Percentiles rank a stretch among this genome's conserved stretches.
Evolutionary conservation across 2,329 filamentous ascomycete species (phyloP).

Genomic region (Cryoendolithus antarcticus): DNA sequence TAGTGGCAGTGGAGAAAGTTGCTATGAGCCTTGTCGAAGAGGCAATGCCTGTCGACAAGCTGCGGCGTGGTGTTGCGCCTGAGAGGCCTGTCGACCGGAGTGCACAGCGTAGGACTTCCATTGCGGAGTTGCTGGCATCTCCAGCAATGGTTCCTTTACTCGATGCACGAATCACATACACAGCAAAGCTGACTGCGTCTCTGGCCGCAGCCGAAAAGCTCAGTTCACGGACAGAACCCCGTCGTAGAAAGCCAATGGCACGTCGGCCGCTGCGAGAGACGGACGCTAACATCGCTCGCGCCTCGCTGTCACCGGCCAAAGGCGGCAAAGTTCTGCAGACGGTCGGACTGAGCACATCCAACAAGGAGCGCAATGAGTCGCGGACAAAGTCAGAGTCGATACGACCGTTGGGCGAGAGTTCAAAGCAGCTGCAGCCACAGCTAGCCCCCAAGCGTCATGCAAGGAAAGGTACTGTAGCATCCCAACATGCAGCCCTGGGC

Average conservation of each 20-base stretch:
- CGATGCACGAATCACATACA: not conserved
- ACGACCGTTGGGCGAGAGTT: no score
- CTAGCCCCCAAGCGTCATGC: not conserved
- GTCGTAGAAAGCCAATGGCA: not conserved
- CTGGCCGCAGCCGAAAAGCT: not conserved
- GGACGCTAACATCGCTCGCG: slow-evolving; percentile 3
- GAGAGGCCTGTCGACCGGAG: not conserved
- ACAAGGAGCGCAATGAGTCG: no score
- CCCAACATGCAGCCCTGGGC: not conserved
- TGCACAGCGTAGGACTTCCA: not conserved
- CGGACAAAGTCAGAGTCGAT: no score
- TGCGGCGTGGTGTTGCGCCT: slow-evolving; percentile 7
- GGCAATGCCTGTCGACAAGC: slow-evolving; percentile 12
- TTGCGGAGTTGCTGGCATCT: not conserved
- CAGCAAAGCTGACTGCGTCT: not conserved
- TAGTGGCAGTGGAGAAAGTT: slow-evolving; percentile 12
- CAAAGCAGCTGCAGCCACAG: not conserved
- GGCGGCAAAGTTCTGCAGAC: no score
- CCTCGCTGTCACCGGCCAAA: not conserved
- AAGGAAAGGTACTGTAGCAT: not conserved
- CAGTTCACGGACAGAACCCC: not conserved
- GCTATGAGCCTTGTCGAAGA: slow-evolving; percentile 14
- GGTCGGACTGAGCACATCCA: no score
- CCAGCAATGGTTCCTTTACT: not conserved
- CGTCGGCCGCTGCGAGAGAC: slow-evolving; percentile 6